Base-by-base conservation (phyloP, 768 basidiomycete genomes). In the Botryobasidium botryosum region DNA sequence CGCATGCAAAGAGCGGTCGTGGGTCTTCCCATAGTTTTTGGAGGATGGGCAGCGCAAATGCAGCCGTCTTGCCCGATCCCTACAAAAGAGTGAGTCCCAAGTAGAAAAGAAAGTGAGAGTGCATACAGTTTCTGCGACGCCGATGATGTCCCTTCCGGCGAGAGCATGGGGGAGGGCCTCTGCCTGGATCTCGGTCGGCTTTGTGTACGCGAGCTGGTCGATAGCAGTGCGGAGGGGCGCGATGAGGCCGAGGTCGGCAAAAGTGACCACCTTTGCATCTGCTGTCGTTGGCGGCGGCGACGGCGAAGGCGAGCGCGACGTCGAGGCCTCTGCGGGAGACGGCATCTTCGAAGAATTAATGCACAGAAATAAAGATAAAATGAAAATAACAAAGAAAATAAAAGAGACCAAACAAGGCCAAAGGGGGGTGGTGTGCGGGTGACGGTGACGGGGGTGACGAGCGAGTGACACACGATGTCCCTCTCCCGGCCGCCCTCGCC, bases 11-110 rank as follows among this genome's bases (percentile, higher is more conserved):
- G 32, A 92, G 71, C 18, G 87, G 84, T 56, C 80, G 80, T 37
- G 94, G 94, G 25, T 91, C 83, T 40, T 90, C 83, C 90, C 90
- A 97, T 60, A 97, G 63, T 53, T 86, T 86, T 61, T 99, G 94
- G 28, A 99, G 64, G 47, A 99, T 92, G 2, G 94, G 94, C 4
- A 97, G 64, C 21, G 86, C 88, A 62, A 97, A 97, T 18, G 94
- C 91, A 13, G 90, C 92, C 0, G 94, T 97, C 67, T 99, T 97
- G 53, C 92, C 94, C 10, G 85, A 88, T 25, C 94, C 94, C 49
- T 50, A 21, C 29, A 5, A 13, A 33, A 33, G 8, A 33, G 31
- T 17, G 17, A 33, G 31, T 8, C 31, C 10, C 8, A 33, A 33
- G 31, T 8, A 33, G 17, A 33, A 33, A 32, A 15, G 5, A 23